Conservation (phyloP, 257 asterid genomes). For the Solanum sejunctum region DNA sequence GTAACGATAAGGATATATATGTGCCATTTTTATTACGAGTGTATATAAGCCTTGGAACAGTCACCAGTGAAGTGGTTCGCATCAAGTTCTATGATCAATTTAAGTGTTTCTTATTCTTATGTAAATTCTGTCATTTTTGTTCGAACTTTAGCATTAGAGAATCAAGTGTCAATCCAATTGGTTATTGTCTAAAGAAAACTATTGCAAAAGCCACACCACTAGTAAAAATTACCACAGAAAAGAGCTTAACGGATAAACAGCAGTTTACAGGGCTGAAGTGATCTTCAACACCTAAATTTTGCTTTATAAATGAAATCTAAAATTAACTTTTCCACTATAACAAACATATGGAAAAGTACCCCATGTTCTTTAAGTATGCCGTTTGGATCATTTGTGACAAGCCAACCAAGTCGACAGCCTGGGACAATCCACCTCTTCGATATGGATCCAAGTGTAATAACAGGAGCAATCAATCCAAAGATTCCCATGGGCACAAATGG, state of each 20-base stretch:
- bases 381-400: slow-evolving; percentile 44
- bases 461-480: slow-evolving; percentile 38
- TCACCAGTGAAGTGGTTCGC: background rate
- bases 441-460: slow-evolving; percentile 47
- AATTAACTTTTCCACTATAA: background rate
- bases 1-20: too few species aligned
- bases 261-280: slow-evolving; percentile 25
- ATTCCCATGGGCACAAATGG: slow-evolving; percentile 44
- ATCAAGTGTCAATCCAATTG: background rate
- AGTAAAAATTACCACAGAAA: slow-evolving; percentile 17
- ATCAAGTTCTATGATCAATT: background rate
- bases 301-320: background rate
- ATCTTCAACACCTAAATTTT: slow-evolving; percentile 24
- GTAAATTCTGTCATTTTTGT: background rate
- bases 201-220: slow-evolving; percentile 5
- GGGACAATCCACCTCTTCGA: slow-evolving; percentile 78
- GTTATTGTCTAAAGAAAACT: slow-evolving; percentile 14
- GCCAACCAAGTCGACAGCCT: slow-evolving; percentile 76
- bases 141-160: background rate
- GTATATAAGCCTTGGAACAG: background rate
- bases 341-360: slow-evolving; percentile 14
- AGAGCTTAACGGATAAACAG: slow-evolving; percentile 36
- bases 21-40: too few species aligned
- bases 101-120: background rate
- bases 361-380: slow-evolving; percentile 39